Evolutionary conservation across 352 stramenopile species (phyloP).

Genomic region (Globisporangium paroecandrum): DNA sequence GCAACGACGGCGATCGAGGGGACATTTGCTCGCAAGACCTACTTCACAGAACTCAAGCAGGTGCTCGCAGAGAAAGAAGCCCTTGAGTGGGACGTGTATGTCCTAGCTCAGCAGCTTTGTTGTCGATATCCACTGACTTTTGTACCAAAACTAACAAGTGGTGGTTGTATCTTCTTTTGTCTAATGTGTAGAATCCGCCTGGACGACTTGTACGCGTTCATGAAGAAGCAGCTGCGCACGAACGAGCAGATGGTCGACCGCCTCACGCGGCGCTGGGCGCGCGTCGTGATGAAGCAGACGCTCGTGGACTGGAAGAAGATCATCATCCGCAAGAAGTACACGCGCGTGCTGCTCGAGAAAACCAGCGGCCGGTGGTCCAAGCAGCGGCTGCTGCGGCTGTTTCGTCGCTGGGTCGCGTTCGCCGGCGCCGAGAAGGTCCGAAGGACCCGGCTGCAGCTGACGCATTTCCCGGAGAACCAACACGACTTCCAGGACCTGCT

Average conservation of each 20-base stretch:
- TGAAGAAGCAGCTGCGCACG: slow-evolving; percentile 51
- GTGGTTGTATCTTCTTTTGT: background rate
- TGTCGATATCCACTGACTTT: background rate
- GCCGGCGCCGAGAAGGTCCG: slow-evolving; percentile 34
- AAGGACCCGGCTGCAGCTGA: slow-evolving; percentile 32
- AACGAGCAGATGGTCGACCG: slow-evolving; percentile 66
- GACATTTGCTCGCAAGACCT: slow-evolving; percentile 36
- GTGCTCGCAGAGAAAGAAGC: slow-evolving; percentile 32
- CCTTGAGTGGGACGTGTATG: slow-evolving; percentile 37
- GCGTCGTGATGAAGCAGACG: slow-evolving; percentile 49
- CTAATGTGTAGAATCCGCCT: slow-evolving; percentile 23
- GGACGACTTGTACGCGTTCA: slow-evolving; percentile 45
- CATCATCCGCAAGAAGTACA: slow-evolving; percentile 70
- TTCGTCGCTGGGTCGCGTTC: slow-evolving; percentile 44
- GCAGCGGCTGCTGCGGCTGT: slow-evolving; percentile 40
- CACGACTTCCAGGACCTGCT: slow-evolving; percentile 55
- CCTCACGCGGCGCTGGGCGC: slow-evolving; percentile 45
- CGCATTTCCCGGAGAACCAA: slow-evolving; percentile 43
- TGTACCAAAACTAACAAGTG: background rate
- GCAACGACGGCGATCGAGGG: slow-evolving; percentile 10
- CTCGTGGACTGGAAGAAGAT: slow-evolving; percentile 72
- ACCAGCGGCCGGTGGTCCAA: slow-evolving; percentile 51
- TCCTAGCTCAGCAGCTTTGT: background rate
- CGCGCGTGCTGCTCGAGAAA: slow-evolving; percentile 57
- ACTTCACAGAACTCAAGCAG: slow-evolving; percentile 54